Conservation (phyloP, 2,329 filamentous ascomycete genomes). For the Epichloe aotearoae region DNA sequence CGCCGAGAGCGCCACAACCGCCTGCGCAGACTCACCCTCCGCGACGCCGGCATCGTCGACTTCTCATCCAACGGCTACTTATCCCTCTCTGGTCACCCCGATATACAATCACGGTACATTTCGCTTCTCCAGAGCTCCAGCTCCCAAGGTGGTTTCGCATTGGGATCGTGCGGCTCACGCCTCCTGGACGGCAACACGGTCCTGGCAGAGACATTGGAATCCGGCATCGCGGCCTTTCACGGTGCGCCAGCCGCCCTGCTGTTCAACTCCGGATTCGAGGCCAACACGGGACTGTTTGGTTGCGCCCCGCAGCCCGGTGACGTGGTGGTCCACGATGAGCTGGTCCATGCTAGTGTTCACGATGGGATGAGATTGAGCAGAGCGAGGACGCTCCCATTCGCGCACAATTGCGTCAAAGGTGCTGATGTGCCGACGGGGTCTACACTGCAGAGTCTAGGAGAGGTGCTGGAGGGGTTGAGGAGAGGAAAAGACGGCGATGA, state of each 20-base stretch:
- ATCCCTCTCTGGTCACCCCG: conserved; percentile 46
- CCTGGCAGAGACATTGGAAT: conserved; percentile 32
- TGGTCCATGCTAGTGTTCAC: conserved; percentile 66
- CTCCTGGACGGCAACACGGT: conserved; percentile 38
- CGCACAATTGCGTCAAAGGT: conserved; percentile 38
- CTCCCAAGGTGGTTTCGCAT: conserved; percentile 4
- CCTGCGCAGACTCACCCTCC: conserved; percentile 36
- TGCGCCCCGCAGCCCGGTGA: conserved; percentile 48
- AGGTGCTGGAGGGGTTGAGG: conserved; percentile 18
- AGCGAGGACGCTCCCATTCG: conserved; percentile 37
- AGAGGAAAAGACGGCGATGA: conserved; percentile 18
- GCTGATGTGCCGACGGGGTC: neutral
- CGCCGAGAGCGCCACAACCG: conserved; percentile 20
- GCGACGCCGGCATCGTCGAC: conserved; percentile 56
- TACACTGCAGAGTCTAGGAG: conserved; percentile 12
- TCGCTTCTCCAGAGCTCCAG: conserved; percentile 14
- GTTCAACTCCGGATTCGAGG: conserved; percentile 51
- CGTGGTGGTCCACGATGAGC: conserved; percentile 56
- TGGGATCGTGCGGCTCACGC: conserved; percentile 41
- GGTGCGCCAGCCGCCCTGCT: conserved; percentile 31
- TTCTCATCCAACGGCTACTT: conserved; percentile 73
- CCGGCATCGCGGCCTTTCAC: conserved; percentile 34
- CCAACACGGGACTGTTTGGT: conserved; percentile 50
- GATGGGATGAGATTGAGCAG: conserved; percentile 61
- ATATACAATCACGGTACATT: conserved; percentile 52